Percentiles rank a stretch among this genome's conserved stretches.
These are phyloP conservation scores for Hortiboletus campestris DNA, from an alignment of 768 basidiomycete genomes.

Conservation along the genomic window DNA sequence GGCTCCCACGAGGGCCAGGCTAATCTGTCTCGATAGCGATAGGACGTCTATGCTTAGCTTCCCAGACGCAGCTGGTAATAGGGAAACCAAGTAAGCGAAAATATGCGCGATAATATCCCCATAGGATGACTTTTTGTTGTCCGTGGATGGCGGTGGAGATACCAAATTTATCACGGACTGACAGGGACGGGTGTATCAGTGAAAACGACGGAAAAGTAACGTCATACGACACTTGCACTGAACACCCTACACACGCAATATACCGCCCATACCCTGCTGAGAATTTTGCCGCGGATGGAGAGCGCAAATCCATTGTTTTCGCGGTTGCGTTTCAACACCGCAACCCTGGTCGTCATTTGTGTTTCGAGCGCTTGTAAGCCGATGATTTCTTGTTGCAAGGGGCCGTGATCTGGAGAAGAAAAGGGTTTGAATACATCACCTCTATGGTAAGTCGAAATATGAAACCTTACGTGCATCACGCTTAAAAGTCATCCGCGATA, in stretches of 20 bases:
- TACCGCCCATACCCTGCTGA: slow-evolving; percentile 55
- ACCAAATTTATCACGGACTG: slow-evolving; percentile 36
- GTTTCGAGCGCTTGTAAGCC: slow-evolving; percentile 68
- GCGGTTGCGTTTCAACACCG: slow-evolving; percentile 47
- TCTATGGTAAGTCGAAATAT: not conserved
- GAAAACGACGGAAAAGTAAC: slow-evolving; percentile 4
- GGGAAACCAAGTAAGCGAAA: slow-evolving; percentile 40
- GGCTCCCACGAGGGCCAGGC: slow-evolving; percentile 68
- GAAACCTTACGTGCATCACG: slow-evolving; percentile 31
- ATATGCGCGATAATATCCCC: slow-evolving; percentile 43
- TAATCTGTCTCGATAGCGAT: slow-evolving; percentile 52
- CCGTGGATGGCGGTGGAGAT: slow-evolving; percentile 31
- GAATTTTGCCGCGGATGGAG: slow-evolving; percentile 55
- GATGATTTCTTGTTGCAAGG: slow-evolving; percentile 52
- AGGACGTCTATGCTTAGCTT: slow-evolving; percentile 34
- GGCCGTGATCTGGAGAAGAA: slow-evolving; percentile 32
- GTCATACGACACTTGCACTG: slow-evolving; percentile 45
- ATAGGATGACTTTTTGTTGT: slow-evolving; percentile 40
- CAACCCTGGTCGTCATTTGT: slow-evolving; percentile 61
- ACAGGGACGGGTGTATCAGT: slow-evolving; percentile 15
- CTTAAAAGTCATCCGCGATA: slow-evolving; percentile 30
- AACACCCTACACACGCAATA: slow-evolving; percentile 66
- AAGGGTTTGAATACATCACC: not conserved
- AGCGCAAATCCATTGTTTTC: slow-evolving; percentile 47
- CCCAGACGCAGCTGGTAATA: slow-evolving; percentile 35